Conservation (phyloP, 2,329 filamentous ascomycete species). For the Cladosporium sp. region DNA sequence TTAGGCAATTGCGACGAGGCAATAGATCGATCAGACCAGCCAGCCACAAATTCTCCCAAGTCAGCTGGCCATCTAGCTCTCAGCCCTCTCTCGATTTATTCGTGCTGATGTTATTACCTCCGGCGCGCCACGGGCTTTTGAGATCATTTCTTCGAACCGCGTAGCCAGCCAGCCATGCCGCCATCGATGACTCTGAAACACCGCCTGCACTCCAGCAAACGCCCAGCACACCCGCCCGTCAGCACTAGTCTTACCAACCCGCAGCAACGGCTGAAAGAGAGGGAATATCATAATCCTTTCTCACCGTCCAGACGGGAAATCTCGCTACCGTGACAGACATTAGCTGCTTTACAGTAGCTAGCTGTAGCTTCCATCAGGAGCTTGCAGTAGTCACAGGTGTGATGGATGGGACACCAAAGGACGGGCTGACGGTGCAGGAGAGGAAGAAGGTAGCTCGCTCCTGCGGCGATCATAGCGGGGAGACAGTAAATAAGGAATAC, state of each 20-base stretch:
- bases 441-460: not conserved
- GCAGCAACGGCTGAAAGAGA: not conserved
- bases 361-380: not conserved
- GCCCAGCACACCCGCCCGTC: slow-evolving; percentile 1
- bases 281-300: not conserved
- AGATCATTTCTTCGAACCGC: not conserved
- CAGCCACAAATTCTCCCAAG: not conserved
- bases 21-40: not conserved
- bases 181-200: not conserved
- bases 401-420: not conserved
- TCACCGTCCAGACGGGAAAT: not conserved
- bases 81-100: not conserved
- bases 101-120: not conserved
- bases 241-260: not conserved
- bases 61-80: not conserved
- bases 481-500: not conserved
- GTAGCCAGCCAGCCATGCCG: slow-evolving; percentile 1
- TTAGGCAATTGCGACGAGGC: not conserved
- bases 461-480: not conserved
- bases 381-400: not conserved
- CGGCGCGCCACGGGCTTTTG: not conserved
- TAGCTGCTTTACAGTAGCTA: not conserved
- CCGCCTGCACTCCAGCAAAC: not conserved
- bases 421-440: not conserved
- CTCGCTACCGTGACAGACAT: not conserved